Evolutionary conservation across 2,329 filamentous ascomycete genomes (phyloP).

Genomic region (Pseudogymnoascus sp.): DNA sequence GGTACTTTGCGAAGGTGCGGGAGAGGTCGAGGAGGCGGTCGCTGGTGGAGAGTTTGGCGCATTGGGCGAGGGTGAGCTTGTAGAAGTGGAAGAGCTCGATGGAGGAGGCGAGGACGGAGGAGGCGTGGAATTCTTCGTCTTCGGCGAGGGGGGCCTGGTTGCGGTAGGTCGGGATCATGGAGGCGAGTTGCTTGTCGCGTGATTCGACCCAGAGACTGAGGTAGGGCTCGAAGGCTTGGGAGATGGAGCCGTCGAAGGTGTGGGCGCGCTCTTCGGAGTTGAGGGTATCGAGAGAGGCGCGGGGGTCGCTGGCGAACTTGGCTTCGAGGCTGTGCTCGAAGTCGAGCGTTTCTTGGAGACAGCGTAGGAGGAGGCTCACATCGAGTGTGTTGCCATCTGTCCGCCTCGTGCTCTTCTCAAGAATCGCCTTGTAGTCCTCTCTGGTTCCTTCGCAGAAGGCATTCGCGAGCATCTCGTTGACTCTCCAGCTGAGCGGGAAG

Average conservation of each 20-base stretch:
- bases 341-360: conserved; percentile 89
- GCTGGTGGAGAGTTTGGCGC: conserved; percentile 91
- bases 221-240: conserved; percentile 94
- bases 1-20: conserved; percentile 79
- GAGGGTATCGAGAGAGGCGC: conserved; percentile 82
- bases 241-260: conserved; percentile 83
- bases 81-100: conserved; percentile 98
- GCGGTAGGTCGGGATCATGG: conserved; percentile 81
- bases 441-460: conserved; percentile 92
- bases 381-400: conserved; percentile 73
- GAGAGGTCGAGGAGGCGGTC: conserved; percentile 77
- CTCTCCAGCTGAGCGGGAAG: conserved; percentile 82
- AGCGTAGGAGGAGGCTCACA: conserved; percentile 80
- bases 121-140: conserved; percentile 87
- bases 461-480: conserved; percentile 82
- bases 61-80: conserved; percentile 84
- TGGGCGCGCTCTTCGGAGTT: conserved; percentile 67
- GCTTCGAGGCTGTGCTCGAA: conserved; percentile 90
- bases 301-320: conserved; percentile 65
- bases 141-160: conserved; percentile 68
- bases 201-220: conserved; percentile 95
- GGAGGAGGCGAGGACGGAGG: conserved; percentile 84
- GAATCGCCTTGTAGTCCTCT: conserved; percentile 89
- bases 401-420: conserved; percentile 79
- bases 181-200: conserved; percentile 79